Evolutionary conservation across 306 rosid genomes (phyloP).

Genomic region (Sechiopsis laciniata): DNA sequence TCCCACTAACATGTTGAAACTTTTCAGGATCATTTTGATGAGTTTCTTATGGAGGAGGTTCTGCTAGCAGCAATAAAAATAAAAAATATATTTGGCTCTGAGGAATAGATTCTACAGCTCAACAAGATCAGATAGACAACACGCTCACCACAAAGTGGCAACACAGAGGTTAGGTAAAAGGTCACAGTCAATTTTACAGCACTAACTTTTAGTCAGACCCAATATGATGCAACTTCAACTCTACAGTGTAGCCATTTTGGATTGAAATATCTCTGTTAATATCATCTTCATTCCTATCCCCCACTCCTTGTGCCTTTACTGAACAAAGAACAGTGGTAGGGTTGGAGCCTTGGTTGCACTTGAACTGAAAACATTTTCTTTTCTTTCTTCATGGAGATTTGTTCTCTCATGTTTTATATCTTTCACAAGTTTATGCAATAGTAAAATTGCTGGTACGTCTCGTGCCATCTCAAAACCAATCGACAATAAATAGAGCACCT

Average conservation of each 20-base stretch:
- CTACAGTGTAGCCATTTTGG: conserved; percentile 21
- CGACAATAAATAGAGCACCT: too few relatives aligned
- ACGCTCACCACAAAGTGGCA: conserved; percentile 34
- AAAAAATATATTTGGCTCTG: neutral
- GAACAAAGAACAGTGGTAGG: conserved; percentile 3
- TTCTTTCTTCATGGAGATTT: conserved; percentile 1
- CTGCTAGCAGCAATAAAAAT: neutral
- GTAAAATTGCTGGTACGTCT: too few relatives aligned
- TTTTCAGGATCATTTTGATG: conserved; percentile 13
- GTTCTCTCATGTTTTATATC: neutral
- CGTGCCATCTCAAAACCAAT: too few relatives aligned
- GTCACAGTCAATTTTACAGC: conserved; percentile 48
- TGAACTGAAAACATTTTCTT: neutral
- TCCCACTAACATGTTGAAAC: neutral
- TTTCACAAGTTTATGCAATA: too few relatives aligned
- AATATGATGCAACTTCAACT: conserved; percentile 37
- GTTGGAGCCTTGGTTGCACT: conserved; percentile 14
- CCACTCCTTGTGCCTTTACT: neutral
- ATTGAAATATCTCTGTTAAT: conserved; percentile 9
- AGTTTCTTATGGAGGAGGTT: neutral
- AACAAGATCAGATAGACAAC: conserved; percentile 34
- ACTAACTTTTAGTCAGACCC: conserved; percentile 40
- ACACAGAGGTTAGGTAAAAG: conserved; percentile 30
- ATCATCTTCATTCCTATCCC: conserved; percentile 18
- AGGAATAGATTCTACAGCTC: conserved; percentile 40